These are phyloP conservation scores for Corynascus novoguineensis DNA, from an alignment of 495 filamentous ascomycete species.

Conservation along the genomic window DNA sequence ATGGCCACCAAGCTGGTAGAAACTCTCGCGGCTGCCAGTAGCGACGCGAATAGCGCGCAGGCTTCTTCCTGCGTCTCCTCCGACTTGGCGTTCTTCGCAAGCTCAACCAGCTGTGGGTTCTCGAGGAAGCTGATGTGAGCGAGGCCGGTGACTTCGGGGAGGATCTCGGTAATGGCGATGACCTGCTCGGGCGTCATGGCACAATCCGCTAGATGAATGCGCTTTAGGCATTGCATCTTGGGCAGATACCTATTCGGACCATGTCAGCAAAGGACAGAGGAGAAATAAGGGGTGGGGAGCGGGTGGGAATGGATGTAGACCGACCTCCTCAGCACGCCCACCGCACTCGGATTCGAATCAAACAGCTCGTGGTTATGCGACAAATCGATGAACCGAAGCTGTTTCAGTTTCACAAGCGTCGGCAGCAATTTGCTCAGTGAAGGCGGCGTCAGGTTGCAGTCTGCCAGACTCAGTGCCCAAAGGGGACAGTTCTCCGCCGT, in stretches of 20 bases:
- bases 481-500: conserved; percentile 54
- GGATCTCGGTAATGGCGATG: conserved; percentile 81
- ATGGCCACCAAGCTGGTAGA: conserved; percentile 79
- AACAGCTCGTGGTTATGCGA: conserved; percentile 85
- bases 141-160: conserved; percentile 76
- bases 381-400: conserved; percentile 84
- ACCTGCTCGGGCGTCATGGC: conserved; percentile 76
- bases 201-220: conserved; percentile 86
- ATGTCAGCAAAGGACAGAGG: conserved; percentile 12
- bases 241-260: conserved; percentile 61
- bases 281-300: background rate
- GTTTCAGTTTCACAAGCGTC: conserved; percentile 60
- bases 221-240: conserved; percentile 70
- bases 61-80: conserved; percentile 83
- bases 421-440: conserved; percentile 73
- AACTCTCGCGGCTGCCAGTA: conserved; percentile 82
- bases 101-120: conserved; percentile 62
- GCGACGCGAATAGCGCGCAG: conserved; percentile 85
- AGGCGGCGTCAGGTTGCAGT: conserved; percentile 71
- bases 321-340: conserved; percentile 66
- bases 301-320: conserved; percentile 13
- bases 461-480: conserved; percentile 79
- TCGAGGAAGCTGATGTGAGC: conserved; percentile 86
- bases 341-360: conserved; percentile 62
- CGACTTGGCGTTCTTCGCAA: conserved; percentile 58